These are phyloP conservation scores for Pelargonium nanum DNA, from an alignment of 345 rosid species.

Conservation along the genomic window DNA sequence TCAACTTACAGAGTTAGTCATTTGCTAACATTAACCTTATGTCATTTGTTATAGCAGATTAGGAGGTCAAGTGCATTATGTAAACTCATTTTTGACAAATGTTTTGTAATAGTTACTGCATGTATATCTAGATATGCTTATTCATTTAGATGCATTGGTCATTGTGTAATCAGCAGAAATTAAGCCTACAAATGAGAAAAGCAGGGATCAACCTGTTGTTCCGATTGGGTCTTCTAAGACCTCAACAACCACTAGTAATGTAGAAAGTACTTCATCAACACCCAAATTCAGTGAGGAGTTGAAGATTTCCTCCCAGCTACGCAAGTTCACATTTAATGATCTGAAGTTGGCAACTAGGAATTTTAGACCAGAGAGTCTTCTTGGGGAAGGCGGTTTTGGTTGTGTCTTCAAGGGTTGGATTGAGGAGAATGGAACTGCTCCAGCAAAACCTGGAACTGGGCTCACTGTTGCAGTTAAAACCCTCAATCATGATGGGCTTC, in stretches of 20 bases:
- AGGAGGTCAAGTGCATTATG: not conserved
- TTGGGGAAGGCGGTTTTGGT: conserved; percentile 42
- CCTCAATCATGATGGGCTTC: conserved; percentile 38
- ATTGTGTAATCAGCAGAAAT: conserved; percentile 19
- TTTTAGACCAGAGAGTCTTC: conserved; percentile 37
- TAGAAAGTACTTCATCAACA: conserved; percentile 28
- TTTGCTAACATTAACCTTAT: not conserved
- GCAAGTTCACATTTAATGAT: conserved; percentile 32
- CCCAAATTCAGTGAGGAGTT: conserved; percentile 35
- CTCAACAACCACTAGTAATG: conserved; percentile 25
- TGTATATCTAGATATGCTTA: not conserved
- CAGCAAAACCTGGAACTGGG: conserved; percentile 39
- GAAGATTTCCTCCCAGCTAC: conserved; percentile 30
- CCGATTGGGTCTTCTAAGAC: conserved; percentile 22
- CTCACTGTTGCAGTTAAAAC: conserved; percentile 39
- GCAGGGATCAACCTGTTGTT: conserved; percentile 25
- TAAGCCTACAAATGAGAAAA: conserved; percentile 24
- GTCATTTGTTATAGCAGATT: not conserved
- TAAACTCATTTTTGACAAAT: not conserved
- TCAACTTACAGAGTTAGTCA: not conserved
- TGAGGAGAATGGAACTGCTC: conserved; percentile 41
- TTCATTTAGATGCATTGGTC: conserved; percentile 2
- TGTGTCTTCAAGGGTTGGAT: conserved; percentile 38
- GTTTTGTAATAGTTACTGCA: conserved; percentile 1
- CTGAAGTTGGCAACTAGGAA: conserved; percentile 37